These are phyloP conservation scores for Lachnellula arida DNA, from an alignment of 2,329 filamentous ascomycete species.

Conservation along the genomic window DNA sequence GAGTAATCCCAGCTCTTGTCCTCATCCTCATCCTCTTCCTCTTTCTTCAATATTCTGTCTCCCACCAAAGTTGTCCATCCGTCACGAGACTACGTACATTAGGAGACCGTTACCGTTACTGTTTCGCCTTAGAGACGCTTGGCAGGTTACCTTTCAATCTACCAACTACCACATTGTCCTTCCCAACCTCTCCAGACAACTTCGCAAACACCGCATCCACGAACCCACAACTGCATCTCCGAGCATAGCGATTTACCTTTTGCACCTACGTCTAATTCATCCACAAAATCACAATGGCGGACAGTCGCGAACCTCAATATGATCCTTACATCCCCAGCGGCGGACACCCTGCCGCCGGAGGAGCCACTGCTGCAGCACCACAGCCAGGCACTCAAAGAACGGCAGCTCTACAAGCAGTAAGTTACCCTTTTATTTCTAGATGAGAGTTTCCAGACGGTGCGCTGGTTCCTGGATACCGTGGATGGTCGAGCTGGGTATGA, in stretches of 20 bases:
- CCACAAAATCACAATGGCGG: slow-evolving; percentile 27
- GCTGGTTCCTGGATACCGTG: neutral
- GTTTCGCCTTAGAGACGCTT: neutral
- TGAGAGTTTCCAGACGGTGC: slow-evolving; percentile 11
- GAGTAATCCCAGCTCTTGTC: neutral
- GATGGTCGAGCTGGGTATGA: neutral
- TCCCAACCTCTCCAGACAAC: slow-evolving; percentile 2
- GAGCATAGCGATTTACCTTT: slow-evolving; percentile 4
- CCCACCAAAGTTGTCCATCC: neutral
- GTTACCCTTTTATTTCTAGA: slow-evolving; percentile 37
- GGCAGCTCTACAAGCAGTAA: slow-evolving; percentile 78
- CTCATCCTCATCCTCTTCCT: neutral
- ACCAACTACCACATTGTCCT: neutral
- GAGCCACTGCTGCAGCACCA: slow-evolving; percentile 34
- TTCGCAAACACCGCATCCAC: neutral
- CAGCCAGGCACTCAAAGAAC: slow-evolving; percentile 54
- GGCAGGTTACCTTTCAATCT: neutral
- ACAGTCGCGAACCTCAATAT: slow-evolving; percentile 27
- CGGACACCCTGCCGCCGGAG: slow-evolving; percentile 20
- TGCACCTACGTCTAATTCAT: neutral
- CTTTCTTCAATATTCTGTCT: neutral
- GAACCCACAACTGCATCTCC: neutral
- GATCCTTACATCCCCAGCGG: slow-evolving; percentile 32
- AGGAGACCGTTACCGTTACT: neutral
- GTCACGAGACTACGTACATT: no score